Evolutionary conservation across 208 protist genomes (phyloP).

Genomic region (Phytomonas sp.): DNA sequence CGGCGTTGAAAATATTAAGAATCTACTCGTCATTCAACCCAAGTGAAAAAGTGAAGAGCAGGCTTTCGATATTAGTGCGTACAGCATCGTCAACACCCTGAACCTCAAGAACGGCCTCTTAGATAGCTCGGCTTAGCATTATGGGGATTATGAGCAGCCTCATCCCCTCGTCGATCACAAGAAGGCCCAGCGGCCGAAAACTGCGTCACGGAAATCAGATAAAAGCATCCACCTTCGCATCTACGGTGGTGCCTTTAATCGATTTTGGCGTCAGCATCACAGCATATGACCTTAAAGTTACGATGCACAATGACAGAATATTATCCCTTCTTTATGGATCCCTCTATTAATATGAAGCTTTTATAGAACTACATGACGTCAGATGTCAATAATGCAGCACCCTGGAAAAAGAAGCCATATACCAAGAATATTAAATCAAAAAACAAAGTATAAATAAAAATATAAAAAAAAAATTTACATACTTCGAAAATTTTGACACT

Average conservation of each 20-base stretch:
- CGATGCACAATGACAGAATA: background rate
- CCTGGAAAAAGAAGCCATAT: background rate
- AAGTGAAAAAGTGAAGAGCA: constrained; percentile 56
- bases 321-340: background rate
- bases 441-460: constrained; percentile 8
- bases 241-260: background rate
- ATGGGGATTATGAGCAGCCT: constrained; percentile 64
- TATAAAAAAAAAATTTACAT: background rate
- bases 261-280: background rate
- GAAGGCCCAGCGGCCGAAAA: constrained; percentile 38
- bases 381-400: background rate
- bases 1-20: constrained; percentile 52
- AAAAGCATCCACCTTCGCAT: constrained; percentile 38
- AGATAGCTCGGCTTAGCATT: constrained; percentile 47
- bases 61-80: constrained; percentile 44
- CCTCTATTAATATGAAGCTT: background rate
- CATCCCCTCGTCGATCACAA: constrained; percentile 43
- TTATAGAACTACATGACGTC: background rate
- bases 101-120: constrained; percentile 54
- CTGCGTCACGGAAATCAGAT: constrained; percentile 43
- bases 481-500: background rate
- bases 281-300: background rate
- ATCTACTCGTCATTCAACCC: constrained; percentile 42
- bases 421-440: background rate
- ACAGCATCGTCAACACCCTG: constrained; percentile 57